Evolutionary conservation across 2,329 filamentous ascomycete genomes (phyloP).

Genomic region (Colletotrichum sp.): DNA sequence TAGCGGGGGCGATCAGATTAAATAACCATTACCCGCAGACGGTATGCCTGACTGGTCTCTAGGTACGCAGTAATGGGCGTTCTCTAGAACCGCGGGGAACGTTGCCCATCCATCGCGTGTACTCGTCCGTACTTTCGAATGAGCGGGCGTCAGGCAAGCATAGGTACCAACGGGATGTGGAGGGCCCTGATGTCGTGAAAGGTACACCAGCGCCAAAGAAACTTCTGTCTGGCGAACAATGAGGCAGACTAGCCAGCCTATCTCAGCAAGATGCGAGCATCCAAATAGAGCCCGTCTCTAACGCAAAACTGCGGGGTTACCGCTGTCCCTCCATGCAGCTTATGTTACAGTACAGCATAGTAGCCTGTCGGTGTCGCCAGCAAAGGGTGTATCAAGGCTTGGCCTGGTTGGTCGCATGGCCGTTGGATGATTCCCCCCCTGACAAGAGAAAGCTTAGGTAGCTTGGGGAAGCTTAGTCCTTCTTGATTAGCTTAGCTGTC

Average conservation of each 20-base stretch:
- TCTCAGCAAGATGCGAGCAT: neutral
- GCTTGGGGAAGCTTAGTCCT: constrained; percentile 9
- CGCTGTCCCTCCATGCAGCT: neutral
- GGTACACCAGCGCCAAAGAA: neutral
- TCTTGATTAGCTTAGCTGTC: neutral
- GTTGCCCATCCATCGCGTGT: neutral
- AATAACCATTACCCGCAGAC: neutral
- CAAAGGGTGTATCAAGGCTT: neutral
- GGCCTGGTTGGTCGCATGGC: neutral
- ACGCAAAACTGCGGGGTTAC: neutral
- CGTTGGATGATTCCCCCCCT: neutral
- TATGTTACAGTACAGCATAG: neutral
- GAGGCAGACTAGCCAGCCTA: neutral
- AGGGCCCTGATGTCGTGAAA: neutral
- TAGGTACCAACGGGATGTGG: neutral
- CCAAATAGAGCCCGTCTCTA: neutral
- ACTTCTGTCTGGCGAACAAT: neutral
- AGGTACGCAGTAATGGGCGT: neutral
- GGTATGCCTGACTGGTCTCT: neutral
- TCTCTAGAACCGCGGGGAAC: neutral
- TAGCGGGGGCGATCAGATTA: neutral
- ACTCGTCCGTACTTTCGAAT: neutral
- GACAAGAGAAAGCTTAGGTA: neutral
- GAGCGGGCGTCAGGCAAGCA: neutral
- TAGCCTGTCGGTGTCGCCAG: neutral